Evolutionary conservation across 2,329 filamentous ascomycete genomes (phyloP).

Genomic region (Fusarium marasasianum): DNA sequence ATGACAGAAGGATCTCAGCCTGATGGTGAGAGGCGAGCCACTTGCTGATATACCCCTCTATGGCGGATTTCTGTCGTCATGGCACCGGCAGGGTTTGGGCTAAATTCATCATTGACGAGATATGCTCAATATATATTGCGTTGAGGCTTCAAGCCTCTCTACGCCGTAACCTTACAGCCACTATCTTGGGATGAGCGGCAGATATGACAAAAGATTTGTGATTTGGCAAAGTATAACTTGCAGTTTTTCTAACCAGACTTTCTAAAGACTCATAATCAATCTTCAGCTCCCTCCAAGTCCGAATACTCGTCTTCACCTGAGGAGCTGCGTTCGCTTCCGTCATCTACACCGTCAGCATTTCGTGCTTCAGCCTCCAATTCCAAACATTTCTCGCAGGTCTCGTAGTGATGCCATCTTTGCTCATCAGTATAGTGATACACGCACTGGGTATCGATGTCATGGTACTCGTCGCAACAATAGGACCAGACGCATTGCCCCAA

Average conservation of each 20-base stretch:
- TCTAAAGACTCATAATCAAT: rapidly evolving
- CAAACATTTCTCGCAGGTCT: rapidly evolving
- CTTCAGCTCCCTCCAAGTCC: rapidly evolving
- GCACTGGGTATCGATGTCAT: background rate
- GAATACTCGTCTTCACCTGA: background rate
- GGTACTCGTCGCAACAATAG: background rate
- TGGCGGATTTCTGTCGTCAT: background rate
- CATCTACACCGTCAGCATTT: rapidly evolving
- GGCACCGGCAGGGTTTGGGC: background rate
- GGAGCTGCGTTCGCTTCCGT: rapidly evolving
- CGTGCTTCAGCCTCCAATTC: background rate
- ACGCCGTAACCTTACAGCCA: background rate
- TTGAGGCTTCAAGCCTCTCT: background rate
- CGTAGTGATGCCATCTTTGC: rapidly evolving
- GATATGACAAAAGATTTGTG: no score
- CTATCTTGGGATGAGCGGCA: no score
- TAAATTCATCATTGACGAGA: no score
- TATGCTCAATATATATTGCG: background rate
- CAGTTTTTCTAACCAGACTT: rapidly evolving
- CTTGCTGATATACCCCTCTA: background rate
- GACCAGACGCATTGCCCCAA: rapidly evolving
- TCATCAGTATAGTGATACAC: rapidly evolving
- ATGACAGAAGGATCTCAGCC: rapidly evolving
- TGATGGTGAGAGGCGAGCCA: no score
- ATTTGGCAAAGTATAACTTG: background rate